These are phyloP conservation scores for Trametes coccinea DNA, from an alignment of 768 basidiomycete genomes.

Conservation along the genomic window DNA sequence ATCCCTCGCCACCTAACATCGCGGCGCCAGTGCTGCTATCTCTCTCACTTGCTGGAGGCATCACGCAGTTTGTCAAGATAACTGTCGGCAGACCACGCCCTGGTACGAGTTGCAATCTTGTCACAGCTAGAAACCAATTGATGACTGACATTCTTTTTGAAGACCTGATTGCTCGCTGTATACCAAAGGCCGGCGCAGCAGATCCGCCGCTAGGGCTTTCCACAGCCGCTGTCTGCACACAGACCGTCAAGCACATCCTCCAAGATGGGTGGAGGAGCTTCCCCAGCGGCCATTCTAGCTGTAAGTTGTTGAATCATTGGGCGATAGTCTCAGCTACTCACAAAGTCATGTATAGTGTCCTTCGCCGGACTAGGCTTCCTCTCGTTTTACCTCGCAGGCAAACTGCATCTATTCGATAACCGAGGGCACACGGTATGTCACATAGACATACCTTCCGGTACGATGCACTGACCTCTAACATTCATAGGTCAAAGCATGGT, in stretches of 20 bases:
- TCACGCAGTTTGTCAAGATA: slow-evolving; percentile 85
- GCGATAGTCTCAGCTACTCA: too few species aligned
- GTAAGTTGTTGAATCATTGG: slow-evolving; percentile 44
- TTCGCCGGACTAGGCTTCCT: slow-evolving; percentile 93
- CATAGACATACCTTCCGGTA: not conserved
- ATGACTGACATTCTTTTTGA: not conserved
- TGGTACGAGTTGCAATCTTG: slow-evolving; percentile 42
- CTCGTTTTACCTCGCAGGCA: slow-evolving; percentile 86
- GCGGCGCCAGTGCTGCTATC: slow-evolving; percentile 59
- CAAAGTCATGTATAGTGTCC: slow-evolving; percentile 54
- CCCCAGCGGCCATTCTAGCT: slow-evolving; percentile 86
- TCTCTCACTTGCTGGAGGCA: slow-evolving; percentile 71
- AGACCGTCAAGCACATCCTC: slow-evolving; percentile 55
- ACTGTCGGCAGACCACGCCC: slow-evolving; percentile 90
- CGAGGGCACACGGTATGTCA: slow-evolving; percentile 66
- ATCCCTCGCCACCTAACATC: not conserved
- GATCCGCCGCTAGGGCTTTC: slow-evolving; percentile 76
- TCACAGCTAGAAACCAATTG: not conserved
- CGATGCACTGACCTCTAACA: not conserved
- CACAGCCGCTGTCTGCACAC: slow-evolving; percentile 78
- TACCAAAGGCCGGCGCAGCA: slow-evolving; percentile 59
- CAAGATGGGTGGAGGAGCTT: slow-evolving; percentile 91
- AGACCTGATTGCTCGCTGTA: slow-evolving; percentile 73
- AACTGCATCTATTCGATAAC: slow-evolving; percentile 86
- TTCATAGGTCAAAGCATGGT: slow-evolving; percentile 68